phyloP scores from a whole-genome alignment of 1,284 basidiomycete genomes.

The Chiua sp. region DNA sequence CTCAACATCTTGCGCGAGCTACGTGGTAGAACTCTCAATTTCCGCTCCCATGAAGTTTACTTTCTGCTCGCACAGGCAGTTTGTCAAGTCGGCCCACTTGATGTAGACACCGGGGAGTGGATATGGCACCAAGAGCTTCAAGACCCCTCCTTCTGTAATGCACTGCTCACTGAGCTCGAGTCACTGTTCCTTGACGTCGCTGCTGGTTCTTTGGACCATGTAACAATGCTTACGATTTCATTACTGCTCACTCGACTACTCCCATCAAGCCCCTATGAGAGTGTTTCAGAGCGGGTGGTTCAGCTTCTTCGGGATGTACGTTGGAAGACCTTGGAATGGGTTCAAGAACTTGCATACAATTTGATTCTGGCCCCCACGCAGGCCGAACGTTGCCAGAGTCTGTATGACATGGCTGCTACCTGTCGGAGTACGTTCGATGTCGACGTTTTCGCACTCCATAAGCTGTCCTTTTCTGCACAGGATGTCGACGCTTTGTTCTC shows the following conservation, averaged over 20 bases:
- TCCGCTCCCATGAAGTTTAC: conserved; percentile 43
- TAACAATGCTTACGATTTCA: conserved; percentile 40
- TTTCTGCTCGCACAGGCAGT: conserved; percentile 44
- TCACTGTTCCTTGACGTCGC: conserved; percentile 33
- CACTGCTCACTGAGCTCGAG: conserved; percentile 39
- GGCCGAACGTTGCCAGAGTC: too few relatives aligned
- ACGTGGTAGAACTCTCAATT: conserved; percentile 40
- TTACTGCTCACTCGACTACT: conserved; percentile 40
- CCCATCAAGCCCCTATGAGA: conserved; percentile 22
- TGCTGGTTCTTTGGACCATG: conserved; percentile 44
- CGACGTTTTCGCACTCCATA: conserved; percentile 19
- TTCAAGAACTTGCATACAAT: conserved; percentile 33
- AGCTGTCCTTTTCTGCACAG: conserved; percentile 23
- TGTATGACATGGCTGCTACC: conserved; percentile 37
- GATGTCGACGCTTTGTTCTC: conserved; percentile 40
- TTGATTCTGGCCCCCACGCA: conserved; percentile 23
- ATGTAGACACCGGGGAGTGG: conserved; percentile 14
- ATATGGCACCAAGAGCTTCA: conserved; percentile 40
- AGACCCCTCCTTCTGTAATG: conserved; percentile 34
- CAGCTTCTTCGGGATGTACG: conserved; percentile 37
- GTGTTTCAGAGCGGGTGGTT: conserved; percentile 14
- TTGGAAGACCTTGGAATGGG: conserved; percentile 41
- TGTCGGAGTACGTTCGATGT: conserved; percentile 50
- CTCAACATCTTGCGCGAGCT: conserved; percentile 51
- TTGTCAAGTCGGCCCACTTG: conserved; percentile 44